Percentiles rank a stretch among this genome's conserved stretches.
phyloP scores from a whole-genome alignment of 2,329 filamentous ascomycete species.

The Penicillium occitanis region DNA sequence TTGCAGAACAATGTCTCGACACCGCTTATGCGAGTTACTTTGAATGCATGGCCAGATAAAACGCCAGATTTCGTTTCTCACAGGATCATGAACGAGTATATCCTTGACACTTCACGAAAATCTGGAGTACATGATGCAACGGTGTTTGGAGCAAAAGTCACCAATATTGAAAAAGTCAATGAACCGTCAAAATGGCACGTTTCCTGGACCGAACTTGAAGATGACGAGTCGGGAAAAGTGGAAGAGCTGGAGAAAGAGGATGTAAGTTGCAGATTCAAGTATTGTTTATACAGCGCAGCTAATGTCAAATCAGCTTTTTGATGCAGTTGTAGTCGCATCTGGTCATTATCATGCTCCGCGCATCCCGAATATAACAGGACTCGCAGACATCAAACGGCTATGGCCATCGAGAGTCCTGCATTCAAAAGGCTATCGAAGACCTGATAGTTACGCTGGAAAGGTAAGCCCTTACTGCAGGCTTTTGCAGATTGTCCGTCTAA shows the following conservation, averaged over 20 bases:
- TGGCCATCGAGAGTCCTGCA: conserved; percentile 51
- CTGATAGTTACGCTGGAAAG: conserved; percentile 53
- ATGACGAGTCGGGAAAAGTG: conserved; percentile 36
- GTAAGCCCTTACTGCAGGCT: conserved; percentile 36
- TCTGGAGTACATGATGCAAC: conserved; percentile 54
- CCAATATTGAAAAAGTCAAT: conserved; percentile 49
- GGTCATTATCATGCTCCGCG: conserved; percentile 56
- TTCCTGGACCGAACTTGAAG: conserved; percentile 37
- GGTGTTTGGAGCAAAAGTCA: conserved; percentile 61
- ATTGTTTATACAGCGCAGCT: background rate
- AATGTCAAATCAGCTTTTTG: conserved; percentile 37
- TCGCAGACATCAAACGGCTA: conserved; percentile 47
- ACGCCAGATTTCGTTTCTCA: conserved; percentile 63
- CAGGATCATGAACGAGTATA: conserved; percentile 57
- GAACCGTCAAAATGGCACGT: conserved; percentile 52
- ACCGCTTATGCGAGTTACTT: conserved; percentile 50
- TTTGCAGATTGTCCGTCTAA: background rate
- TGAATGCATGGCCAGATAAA: conserved; percentile 58
- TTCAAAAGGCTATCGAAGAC: conserved; percentile 53
- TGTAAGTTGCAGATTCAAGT: background rate
- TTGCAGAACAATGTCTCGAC: conserved; percentile 57
- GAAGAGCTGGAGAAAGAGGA: background rate
- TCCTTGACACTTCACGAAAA: conserved; percentile 57
- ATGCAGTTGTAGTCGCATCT: conserved; percentile 54
- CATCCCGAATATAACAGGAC: conserved; percentile 51